Evolutionary conservation across 441 rosid species (phyloP), one percentile per base, ranked within the genome.

Genomic region (Populus hybrid): DNA sequence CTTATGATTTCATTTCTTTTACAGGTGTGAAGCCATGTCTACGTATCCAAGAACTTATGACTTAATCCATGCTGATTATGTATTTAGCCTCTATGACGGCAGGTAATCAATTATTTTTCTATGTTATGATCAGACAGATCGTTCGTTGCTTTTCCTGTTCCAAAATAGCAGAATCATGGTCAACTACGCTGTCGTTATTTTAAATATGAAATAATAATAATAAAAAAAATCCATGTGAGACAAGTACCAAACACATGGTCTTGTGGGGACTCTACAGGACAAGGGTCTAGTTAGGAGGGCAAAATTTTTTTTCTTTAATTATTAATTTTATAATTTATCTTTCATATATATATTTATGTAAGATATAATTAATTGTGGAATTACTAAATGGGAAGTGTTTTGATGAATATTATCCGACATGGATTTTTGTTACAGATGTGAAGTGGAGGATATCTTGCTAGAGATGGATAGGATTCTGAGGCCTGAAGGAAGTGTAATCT

Each of bases 1-100:
- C 19, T 19, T 18, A 1, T 53, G 61, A 16, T 53, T 53, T 53
- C 61, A 18, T 53, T 23, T n/a, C 32, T 21, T 7, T 12, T 76
- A 64, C 81, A 92, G 98, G 98, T 92, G 97, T 23, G 97, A 94
- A 84, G 97, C 98, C 69, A 90, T 92, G 94, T 94, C 98, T 14
- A 92, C 97, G 14, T 94, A 94, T 85, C 97, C 97, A n/a, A 87
- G 97, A 81, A 92, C 97, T 16, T 92, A 89, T 21, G 97, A 94
- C 74, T 84, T 94, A 76, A 89, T 92, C 66, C 97, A 92, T 86
- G 89, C 88, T 19, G 86, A 82, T 67, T 84, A 83, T 1, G 72
- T 89, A 32, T 82, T 88, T 57, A 84, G 81, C 66, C 89, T 91
- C 67, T 91, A 89, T 75, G 38, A 81, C 38, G 82, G 80, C 76